Percentiles rank a stretch among this genome's conserved stretches.
Evolutionary conservation across 2,329 filamentous ascomycete genomes (phyloP).

Genomic region (Daldinia sp.): DNA sequence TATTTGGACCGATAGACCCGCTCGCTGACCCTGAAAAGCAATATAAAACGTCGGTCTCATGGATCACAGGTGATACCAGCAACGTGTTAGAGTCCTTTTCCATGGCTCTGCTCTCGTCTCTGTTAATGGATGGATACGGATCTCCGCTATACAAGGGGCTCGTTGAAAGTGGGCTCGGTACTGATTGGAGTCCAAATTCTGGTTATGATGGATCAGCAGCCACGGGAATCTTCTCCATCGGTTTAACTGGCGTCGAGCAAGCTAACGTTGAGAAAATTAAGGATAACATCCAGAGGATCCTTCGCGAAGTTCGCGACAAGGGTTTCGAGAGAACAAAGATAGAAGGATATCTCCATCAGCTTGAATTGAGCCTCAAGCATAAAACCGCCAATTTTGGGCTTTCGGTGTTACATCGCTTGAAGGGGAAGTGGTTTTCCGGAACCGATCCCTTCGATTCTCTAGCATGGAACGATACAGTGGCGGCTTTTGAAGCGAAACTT

Average conservation of each 20-base stretch:
- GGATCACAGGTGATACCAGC: slow-evolving; percentile 86
- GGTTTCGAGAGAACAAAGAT: slow-evolving; percentile 93
- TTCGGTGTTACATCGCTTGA: slow-evolving; percentile 86
- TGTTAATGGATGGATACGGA: slow-evolving; percentile 94
- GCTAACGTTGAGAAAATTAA: slow-evolving; percentile 83
- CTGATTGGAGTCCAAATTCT: slow-evolving; percentile 94
- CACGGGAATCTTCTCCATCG: slow-evolving; percentile 87
- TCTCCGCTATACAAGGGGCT: slow-evolving; percentile 91
- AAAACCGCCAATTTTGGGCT: slow-evolving; percentile 97
- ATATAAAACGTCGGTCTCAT: slow-evolving; percentile 93
- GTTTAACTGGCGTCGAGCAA: slow-evolving; percentile 88
- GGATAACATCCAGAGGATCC: slow-evolving; percentile 76
- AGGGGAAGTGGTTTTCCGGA: slow-evolving; percentile 95
- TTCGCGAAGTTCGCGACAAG: slow-evolving; percentile 75
- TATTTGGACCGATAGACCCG: slow-evolving; percentile 86
- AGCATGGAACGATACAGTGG: slow-evolving; percentile 90
- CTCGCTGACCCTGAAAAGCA: slow-evolving; percentile 88
- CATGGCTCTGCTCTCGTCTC: slow-evolving; percentile 80
- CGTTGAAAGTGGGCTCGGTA: slow-evolving; percentile 89
- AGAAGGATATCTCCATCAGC: slow-evolving; percentile 91
- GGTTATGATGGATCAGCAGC: slow-evolving; percentile 86
- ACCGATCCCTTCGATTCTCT: slow-evolving; percentile 91
- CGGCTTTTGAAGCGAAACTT: slow-evolving; percentile 82
- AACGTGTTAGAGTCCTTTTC: slow-evolving; percentile 92
- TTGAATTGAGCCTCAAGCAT: slow-evolving; percentile 93